Evolutionary conservation across 352 stramenopile species (phyloP).

Genomic region (Phytopythium mirpurense): DNA sequence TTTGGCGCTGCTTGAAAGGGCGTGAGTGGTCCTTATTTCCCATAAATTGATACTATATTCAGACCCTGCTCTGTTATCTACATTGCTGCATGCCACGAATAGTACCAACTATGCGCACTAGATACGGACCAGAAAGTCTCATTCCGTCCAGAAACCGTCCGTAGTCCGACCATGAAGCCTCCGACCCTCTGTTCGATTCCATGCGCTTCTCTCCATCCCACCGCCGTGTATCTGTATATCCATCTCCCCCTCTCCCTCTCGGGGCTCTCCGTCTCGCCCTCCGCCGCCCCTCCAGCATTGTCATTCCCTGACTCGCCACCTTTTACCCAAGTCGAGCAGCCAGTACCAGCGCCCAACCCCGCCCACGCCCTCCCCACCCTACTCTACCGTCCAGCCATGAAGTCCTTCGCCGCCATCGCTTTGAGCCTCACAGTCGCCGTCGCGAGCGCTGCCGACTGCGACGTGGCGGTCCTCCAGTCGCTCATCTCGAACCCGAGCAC

Average conservation of each 20-base stretch:
- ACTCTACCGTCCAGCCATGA: not conserved
- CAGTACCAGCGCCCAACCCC: not conserved
- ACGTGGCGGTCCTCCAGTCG: not conserved
- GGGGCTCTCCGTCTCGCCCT: too few relatives aligned
- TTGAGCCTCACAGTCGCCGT: not conserved
- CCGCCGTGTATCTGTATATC: too few relatives aligned
- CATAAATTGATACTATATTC: not conserved
- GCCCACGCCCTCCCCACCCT: not conserved
- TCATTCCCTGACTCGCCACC: constrained; percentile 5
- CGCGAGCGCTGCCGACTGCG: constrained; percentile 5
- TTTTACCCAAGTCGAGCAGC: not conserved
- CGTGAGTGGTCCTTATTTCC: too few relatives aligned
- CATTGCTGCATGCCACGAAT: not conserved
- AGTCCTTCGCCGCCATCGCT: not conserved
- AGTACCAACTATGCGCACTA: not conserved
- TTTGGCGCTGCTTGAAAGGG: not conserved
- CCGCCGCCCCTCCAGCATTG: too few relatives aligned
- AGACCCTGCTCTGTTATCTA: not conserved
- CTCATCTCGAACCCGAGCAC: constrained; percentile 5
- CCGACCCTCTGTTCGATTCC: too few relatives aligned
- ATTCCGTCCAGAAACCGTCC: not conserved
- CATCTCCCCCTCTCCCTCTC: too few relatives aligned
- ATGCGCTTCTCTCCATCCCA: too few relatives aligned
- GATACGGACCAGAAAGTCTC: not conserved
- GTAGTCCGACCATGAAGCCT: not conserved